phyloP scores from a whole-genome alignment of 2,329 filamentous ascomycete genomes.

The Colletotrichum horii region DNA sequence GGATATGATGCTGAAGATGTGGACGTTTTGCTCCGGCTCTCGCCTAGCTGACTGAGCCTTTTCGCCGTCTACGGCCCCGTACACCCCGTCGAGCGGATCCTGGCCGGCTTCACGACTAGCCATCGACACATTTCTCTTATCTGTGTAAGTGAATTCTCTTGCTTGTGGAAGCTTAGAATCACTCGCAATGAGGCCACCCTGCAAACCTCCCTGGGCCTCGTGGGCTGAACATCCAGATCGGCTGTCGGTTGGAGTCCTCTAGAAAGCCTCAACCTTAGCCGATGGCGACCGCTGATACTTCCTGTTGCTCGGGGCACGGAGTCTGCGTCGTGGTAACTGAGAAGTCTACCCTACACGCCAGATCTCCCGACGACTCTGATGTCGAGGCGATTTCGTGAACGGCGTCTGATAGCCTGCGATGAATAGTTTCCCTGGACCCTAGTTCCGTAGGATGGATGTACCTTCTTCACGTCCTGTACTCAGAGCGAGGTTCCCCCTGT shows the following conservation, averaged over 20 bases:
- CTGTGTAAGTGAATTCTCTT: background rate
- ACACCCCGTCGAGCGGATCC: background rate
- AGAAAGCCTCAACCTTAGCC: background rate
- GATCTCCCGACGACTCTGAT: background rate
- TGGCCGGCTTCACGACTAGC: background rate
- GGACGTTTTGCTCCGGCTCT: background rate
- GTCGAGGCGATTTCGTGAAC: background rate
- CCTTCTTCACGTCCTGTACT: conserved; percentile 16
- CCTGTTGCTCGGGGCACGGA: background rate
- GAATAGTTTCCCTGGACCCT: background rate
- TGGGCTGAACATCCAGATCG: background rate
- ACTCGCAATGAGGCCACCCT: background rate
- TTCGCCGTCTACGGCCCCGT: background rate
- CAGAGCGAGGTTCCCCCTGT: background rate
- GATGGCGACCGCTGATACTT: background rate
- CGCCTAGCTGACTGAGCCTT: background rate
- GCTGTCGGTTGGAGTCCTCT: background rate
- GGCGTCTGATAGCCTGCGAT: background rate
- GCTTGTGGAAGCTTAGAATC: background rate
- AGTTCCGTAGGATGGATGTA: background rate
- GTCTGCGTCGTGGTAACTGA: background rate
- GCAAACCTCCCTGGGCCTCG: background rate
- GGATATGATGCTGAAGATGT: background rate
- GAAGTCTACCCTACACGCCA: background rate
- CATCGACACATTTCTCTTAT: background rate